Percentiles rank a stretch among this genome's conserved stretches.
phyloP scores from a whole-genome alignment of 306 rosid genomes.

The Cicer cuneatum region DNA sequence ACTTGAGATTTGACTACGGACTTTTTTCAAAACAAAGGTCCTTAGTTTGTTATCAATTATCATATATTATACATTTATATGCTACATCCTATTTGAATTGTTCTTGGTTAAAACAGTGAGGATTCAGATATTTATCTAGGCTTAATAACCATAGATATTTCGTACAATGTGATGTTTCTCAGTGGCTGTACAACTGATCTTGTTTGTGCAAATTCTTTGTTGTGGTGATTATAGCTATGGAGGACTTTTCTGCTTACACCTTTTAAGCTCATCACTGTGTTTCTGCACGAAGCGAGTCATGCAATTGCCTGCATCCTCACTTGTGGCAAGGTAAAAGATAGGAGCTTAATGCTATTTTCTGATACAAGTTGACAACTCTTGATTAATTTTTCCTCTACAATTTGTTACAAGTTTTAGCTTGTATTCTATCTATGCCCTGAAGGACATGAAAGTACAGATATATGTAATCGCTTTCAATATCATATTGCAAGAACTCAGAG shows the following conservation, averaged over 20 bases:
- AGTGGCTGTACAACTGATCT: slow-evolving; percentile 27
- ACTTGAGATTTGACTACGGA: slow-evolving; percentile 31
- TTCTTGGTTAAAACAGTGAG: slow-evolving; percentile 19
- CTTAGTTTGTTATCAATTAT: slow-evolving; percentile 15
- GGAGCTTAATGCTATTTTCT: slow-evolving; percentile 36
- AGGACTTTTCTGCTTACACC: slow-evolving; percentile 87
- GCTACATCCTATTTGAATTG: slow-evolving; percentile 13
- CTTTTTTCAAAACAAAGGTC: slow-evolving; percentile 29
- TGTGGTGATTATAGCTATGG: slow-evolving; percentile 73
- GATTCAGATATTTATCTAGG: slow-evolving; percentile 35
- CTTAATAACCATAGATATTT: background rate
- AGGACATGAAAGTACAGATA: slow-evolving; percentile 18
- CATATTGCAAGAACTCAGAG: slow-evolving; percentile 13
- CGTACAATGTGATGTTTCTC: background rate
- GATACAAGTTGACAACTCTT: slow-evolving; percentile 24
- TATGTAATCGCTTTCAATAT: slow-evolving; percentile 10
- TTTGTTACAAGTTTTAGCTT: slow-evolving; percentile 28
- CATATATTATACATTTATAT: slow-evolving; percentile 7
- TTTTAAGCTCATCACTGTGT: slow-evolving; percentile 95
- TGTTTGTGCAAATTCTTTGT: slow-evolving; percentile 48
- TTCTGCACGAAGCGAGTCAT: slow-evolving; percentile 93
- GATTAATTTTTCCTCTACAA: background rate
- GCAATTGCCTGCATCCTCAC: slow-evolving; percentile 94
- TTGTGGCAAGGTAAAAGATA: slow-evolving; percentile 75
- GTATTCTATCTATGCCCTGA: slow-evolving; percentile 26